Conservation (phyloP, 1,284 basidiomycete species). For the Inonotus obliquus region DNA sequence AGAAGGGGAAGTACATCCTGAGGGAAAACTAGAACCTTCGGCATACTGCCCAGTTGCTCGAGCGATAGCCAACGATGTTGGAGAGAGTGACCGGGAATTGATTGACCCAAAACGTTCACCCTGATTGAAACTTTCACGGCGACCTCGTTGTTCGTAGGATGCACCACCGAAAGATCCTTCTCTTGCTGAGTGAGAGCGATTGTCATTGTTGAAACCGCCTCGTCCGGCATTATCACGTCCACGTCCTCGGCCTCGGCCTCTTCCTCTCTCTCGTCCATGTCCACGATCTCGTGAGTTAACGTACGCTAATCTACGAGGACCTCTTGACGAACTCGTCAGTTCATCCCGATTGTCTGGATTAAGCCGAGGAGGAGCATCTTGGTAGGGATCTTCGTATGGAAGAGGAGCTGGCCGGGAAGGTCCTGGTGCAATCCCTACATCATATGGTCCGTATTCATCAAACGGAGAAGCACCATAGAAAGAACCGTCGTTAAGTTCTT, state of each 20-base stretch:
- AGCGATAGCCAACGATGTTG: constrained; percentile 44
- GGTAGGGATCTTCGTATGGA: constrained; percentile 75
- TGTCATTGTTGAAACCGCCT: constrained; percentile 17
- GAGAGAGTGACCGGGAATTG: constrained; percentile 30
- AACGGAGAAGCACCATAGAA: constrained; percentile 54
- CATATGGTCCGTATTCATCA: constrained; percentile 58
- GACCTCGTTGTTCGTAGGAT: constrained; percentile 27
- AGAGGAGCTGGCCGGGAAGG: constrained; percentile 57
- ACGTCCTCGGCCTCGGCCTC: constrained; percentile 9
- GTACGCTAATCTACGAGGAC: constrained; percentile 28
- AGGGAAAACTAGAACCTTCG: constrained; percentile 23
- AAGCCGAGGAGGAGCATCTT: constrained; percentile 34
- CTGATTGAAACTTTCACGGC: constrained; percentile 24
- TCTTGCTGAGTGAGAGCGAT: background rate
- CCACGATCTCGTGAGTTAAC: constrained; percentile 22
- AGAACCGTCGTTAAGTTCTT: constrained; percentile 43
- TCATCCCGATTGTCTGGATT: background rate
- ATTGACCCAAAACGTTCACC: background rate
- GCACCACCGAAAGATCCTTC: constrained; percentile 9
- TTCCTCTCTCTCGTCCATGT: constrained; percentile 24
- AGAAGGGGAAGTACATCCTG: constrained; percentile 13
- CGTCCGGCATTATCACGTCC: constrained; percentile 22
- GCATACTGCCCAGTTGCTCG: constrained; percentile 40
- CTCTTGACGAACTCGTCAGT: constrained; percentile 25
- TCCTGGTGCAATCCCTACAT: constrained; percentile 51